These are phyloP conservation scores for Globisporangium viniferum DNA, from an alignment of 352 stramenopile genomes.

Conservation along the genomic window DNA sequence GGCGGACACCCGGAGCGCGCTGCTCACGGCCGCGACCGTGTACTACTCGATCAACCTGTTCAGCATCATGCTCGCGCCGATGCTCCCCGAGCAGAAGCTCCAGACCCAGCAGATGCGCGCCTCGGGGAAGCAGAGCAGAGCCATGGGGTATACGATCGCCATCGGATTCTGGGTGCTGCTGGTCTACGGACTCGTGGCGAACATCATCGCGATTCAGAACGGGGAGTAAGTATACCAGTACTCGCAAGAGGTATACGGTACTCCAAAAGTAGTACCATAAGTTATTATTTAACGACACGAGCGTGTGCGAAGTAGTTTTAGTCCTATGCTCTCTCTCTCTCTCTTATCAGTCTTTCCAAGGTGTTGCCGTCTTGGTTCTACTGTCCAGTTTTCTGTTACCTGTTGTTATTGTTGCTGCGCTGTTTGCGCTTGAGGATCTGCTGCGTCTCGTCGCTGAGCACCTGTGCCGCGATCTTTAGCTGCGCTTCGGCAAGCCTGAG, in stretches of 20 bases:
- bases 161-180: slow-evolving; percentile 32
- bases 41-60: slow-evolving; percentile 34
- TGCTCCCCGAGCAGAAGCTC: slow-evolving; percentile 36
- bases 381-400: no score
- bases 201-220: slow-evolving; percentile 20
- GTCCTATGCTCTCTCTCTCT: no score
- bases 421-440: slow-evolving; percentile 21
- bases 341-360: not conserved
- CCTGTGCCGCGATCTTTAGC: slow-evolving; percentile 30
- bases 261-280: not conserved
- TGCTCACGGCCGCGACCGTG: slow-evolving; percentile 19
- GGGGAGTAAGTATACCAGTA: not conserved
- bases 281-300: not conserved
- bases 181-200: slow-evolving; percentile 29
- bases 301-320: no score
- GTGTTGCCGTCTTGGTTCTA: not conserved
- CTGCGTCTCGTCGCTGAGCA: slow-evolving; percentile 41
- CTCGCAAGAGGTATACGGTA: not conserved
- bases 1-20: slow-evolving; percentile 18
- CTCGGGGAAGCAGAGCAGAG: slow-evolving; percentile 27
- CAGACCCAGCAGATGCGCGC: slow-evolving; percentile 39
- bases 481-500: slow-evolving; percentile 29
- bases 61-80: slow-evolving; percentile 19
- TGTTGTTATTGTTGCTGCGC: not conserved
- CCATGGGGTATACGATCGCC: slow-evolving; percentile 26